A percentile compares a stretch with the other conserved stretches of the same genome.
These are phyloP conservation scores for Tubosaeta brunneosetosa DNA, from an alignment of 768 basidiomycete genomes.

Conservation along the genomic window DNA sequence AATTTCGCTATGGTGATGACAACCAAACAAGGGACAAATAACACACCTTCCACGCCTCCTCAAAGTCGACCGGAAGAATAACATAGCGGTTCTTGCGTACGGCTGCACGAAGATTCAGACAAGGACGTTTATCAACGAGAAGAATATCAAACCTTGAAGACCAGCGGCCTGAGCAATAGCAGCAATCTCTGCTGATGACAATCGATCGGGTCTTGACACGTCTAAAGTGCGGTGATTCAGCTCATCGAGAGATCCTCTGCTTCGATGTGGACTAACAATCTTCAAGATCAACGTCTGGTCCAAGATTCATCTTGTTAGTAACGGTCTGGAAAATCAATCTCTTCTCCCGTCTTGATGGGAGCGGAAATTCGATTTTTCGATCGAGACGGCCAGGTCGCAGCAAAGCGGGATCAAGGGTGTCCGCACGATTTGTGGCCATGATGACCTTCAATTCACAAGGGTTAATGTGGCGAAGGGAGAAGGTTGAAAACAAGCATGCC, in stretches of 20 bases:
- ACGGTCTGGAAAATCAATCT: constrained; percentile 98
- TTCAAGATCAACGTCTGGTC: constrained; percentile 96
- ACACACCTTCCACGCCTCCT: constrained; percentile 98
- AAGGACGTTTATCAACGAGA: neutral
- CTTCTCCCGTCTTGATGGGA: constrained; percentile 90
- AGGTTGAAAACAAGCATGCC: constrained; percentile 38
- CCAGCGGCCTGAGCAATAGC: constrained; percentile 97
- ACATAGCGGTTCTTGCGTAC: constrained; percentile 98
- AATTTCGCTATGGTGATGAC: constrained; percentile 29
- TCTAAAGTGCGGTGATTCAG: constrained; percentile 44
- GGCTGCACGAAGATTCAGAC: constrained; percentile 37
- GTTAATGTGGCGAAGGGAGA: neutral
- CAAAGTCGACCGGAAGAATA: constrained; percentile 94
- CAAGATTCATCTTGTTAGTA: constrained; percentile 95
- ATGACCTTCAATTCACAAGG: constrained; percentile 63
- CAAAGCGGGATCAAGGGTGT: constrained; percentile 95
- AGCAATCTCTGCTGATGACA: constrained; percentile 94
- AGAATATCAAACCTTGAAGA: constrained; percentile 64
- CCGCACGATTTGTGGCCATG: constrained; percentile 99
- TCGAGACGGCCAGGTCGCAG: constrained; percentile 97
- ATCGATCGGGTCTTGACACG: constrained; percentile 91
- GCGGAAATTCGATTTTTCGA: constrained; percentile 97
- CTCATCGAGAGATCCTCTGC: constrained; percentile 5
- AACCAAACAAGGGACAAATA: constrained; percentile 52
- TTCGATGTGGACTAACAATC: constrained; percentile 66